Base-by-base conservation (phyloP, 495 filamentous ascomycete genomes). In the Xylaria curta region DNA sequence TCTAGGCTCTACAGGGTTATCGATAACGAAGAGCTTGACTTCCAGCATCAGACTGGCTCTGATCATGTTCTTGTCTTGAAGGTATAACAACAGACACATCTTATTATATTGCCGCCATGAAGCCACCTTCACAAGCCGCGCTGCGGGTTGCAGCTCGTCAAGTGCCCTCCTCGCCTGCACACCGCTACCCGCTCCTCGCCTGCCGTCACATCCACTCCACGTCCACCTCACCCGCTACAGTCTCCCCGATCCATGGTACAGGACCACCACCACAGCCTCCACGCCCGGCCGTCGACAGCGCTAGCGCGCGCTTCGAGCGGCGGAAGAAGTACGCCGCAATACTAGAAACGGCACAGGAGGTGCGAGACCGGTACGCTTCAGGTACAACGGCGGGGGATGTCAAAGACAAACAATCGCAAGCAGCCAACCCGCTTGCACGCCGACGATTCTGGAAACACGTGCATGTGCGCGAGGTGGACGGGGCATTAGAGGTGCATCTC, bases 381-480 rank as follows among this genome's bases (percentile, higher is more conserved):
- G 2, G 53, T 3, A 26, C 33, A 15, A 59, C 66, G 19, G 24
- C 33, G 13, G 28, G 8, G 19, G 62, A 17, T 51, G 33, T 19
- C 61, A 59, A 58, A 12, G 53, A 62, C 28, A 72, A 49, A 17
- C 31, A 62, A 28, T 46, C 42, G 36, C 33, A 19, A 26, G n/a
- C 4, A 7, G 19, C 53, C 31, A 38, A 42, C 66, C 67, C 65
- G 59, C 68, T 72, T 36, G 44, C 49, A 49, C 69, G 73, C 24
- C 91, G 91, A 80, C 86, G 93, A 9, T 96, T 97, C 79, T 97
- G 94, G 94, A 94, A 91, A 77, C 86, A 95, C 81, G 92, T 94
- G 5, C 80, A 85, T 75, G 90, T 97, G 19, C 81, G 86, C 60
- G 82, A 85, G 69, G 78, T 86, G 68, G 85, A 89, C 65, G 88